Base-by-base conservation (phyloP, 306 rosid genomes). In the Lathyrus oleraceus region DNA sequence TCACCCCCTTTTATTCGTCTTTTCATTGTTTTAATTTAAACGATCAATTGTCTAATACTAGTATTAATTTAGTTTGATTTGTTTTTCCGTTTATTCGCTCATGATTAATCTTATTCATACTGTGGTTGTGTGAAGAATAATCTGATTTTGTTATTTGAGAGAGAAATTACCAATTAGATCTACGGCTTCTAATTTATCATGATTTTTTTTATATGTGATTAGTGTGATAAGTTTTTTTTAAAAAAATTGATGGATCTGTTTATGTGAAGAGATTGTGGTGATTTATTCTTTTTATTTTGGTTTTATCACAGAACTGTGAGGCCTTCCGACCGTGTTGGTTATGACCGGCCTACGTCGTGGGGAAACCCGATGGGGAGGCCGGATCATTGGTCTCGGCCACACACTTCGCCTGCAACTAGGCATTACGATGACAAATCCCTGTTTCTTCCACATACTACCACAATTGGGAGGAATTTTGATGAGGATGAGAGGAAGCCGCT, bases 401-500 rank as follows among this genome's bases (percentile, higher is more conserved):
- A 89, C 30, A 85, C 99, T 1, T 89, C 97, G 0, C 96, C 97
- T 0, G 89, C 88, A 0, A 82, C 89, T 19, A 89, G 91, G 84
- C 92, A 80, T 81, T 87, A 80, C 6, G 96, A 95, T 72, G 96
- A 95, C 27, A 91, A 89, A 64, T 81, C 86, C 10, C 89, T 87
- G 0, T 91, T 95, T 65, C 80, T 91, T 13, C 47, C 91, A 44
- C 88, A 86, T 38, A 28, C 89, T 70, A 78, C 85, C 2, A 88
- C 85, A 39, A 95, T 95, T 77, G 99, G 99, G 16, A 84, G 92
- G 77, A 91, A 95, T 78, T 95, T 95, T 42, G 99, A 95, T 44
- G 99, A 95, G 82, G 99, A 95, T 82, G 99, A 95, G 78, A 79
- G 99, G 21, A 95, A 87, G 88, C 99, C 99, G 4, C 78, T 95